These are phyloP conservation scores for Ophiocordyceps polyrhachis-furcata DNA, from an alignment of 2,329 filamentous ascomycete species.

Conservation along the genomic window DNA sequence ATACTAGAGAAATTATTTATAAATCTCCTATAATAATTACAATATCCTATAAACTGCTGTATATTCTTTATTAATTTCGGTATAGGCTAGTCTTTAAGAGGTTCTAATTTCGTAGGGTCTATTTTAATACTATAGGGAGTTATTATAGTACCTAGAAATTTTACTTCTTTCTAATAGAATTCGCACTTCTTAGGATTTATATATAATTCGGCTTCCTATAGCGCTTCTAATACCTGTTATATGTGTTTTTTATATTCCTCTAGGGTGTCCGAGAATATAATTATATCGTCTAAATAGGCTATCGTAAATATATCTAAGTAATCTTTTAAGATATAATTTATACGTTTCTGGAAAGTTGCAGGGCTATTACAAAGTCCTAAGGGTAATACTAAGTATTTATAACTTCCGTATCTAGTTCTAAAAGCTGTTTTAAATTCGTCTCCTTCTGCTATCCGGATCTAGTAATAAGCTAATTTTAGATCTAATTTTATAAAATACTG, in stretches of 20 bases:
- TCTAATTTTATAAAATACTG: not conserved
- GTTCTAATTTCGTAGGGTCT: not conserved
- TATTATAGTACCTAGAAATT: not conserved
- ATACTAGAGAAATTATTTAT: not conserved
- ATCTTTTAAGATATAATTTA: not conserved
- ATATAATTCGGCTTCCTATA: not conserved
- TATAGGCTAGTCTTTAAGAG: not conserved
- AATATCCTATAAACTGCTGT: not conserved
- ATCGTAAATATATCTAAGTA: slow-evolving; percentile 1
- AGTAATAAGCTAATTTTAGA: not conserved
- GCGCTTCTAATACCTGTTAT: slow-evolving; percentile 1
- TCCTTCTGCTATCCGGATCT: slow-evolving; percentile 3
- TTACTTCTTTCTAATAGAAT: not conserved
- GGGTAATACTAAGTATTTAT: slow-evolving; percentile 14
- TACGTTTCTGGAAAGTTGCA: slow-evolving; percentile 2
- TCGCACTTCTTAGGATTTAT: slow-evolving; percentile 1
- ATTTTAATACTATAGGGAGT: not conserved
- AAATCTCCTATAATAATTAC: not conserved
- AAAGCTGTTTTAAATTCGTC: slow-evolving; percentile 18
- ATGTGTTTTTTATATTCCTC: slow-evolving; percentile 3
- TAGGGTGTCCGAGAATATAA: slow-evolving; percentile 4
- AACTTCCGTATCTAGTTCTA: slow-evolving; percentile 12
- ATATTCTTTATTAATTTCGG: not conserved
- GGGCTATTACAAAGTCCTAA: slow-evolving; percentile 9
- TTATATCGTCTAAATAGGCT: slow-evolving; percentile 4